Percentiles rank a stretch among this genome's conserved stretches.
These are phyloP conservation scores for Pisolithus sp. DNA, from an alignment of 768 basidiomycete genomes.

Conservation along the genomic window DNA sequence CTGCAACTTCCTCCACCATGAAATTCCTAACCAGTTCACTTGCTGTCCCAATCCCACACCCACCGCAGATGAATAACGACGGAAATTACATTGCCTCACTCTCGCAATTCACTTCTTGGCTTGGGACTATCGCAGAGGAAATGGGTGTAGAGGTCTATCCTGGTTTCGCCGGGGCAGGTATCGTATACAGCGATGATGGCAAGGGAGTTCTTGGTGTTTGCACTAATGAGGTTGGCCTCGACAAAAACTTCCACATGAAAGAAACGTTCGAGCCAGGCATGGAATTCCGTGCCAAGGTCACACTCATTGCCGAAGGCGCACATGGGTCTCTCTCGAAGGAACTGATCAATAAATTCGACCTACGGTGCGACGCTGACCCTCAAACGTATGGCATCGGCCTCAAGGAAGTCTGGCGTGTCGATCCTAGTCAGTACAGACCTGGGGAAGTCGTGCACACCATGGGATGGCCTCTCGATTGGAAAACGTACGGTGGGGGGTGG, in stretches of 20 bases:
- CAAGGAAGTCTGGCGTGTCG: constrained; percentile 96
- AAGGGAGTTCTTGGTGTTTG: constrained; percentile 53
- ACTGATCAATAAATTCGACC: constrained; percentile 64
- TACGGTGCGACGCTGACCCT: constrained; percentile 62
- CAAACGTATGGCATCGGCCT: constrained; percentile 96
- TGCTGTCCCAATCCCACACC: constrained; percentile 84
- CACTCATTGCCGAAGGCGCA: constrained; percentile 90
- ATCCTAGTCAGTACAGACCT: constrained; percentile 52
- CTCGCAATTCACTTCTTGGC: constrained; percentile 84
- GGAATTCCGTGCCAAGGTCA: constrained; percentile 89
- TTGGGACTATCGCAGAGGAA: constrained; percentile 78
- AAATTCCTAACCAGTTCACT: constrained; percentile 66
- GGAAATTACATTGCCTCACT: constrained; percentile 93
- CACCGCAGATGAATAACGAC: constrained; percentile 93
- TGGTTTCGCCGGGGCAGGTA: constrained; percentile 87
- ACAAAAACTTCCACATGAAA: constrained; percentile 69
- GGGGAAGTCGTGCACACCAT: constrained; percentile 86
- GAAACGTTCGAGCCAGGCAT: constrained; percentile 92
- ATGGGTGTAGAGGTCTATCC: constrained; percentile 93
- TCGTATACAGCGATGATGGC: constrained; percentile 60
- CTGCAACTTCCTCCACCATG: constrained; percentile 77
- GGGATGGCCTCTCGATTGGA: constrained; percentile 83
- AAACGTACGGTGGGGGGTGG: constrained; percentile 84
- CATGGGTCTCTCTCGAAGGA: constrained; percentile 88
- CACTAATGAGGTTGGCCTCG: constrained; percentile 93